phyloP scores from a whole-genome alignment of 1,284 basidiomycete species.

The Testicularia cyperi region DNA sequence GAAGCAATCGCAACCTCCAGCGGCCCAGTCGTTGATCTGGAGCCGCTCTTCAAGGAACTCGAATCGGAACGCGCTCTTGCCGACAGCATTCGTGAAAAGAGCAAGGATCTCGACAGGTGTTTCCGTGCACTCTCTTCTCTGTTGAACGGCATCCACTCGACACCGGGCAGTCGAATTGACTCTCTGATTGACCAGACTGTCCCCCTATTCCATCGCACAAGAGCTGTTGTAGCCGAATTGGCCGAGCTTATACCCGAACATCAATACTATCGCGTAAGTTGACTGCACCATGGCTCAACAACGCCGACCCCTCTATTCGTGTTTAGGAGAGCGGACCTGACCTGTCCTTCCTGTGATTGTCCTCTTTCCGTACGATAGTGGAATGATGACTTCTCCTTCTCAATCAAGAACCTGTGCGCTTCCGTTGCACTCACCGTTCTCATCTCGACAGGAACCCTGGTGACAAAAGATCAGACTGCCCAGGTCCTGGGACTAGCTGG shows the following conservation, averaged over 20 bases:
- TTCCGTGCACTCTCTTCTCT: constrained; percentile 20
- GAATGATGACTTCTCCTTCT: constrained; percentile 23
- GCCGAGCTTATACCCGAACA: constrained; percentile 14
- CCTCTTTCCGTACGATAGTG: constrained; percentile 1
- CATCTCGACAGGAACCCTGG: constrained; percentile 25
- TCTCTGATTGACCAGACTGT: not conserved
- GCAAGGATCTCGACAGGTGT: constrained; percentile 38
- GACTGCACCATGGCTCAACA: no score
- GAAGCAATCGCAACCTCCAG: not conserved
- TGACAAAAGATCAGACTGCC: constrained; percentile 28
- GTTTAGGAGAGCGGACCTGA: no score
- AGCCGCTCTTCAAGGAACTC: constrained; percentile 34
- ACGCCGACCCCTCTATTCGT: no score
- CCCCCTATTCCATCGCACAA: not conserved
- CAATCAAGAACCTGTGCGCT: constrained; percentile 16
- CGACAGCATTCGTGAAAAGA: constrained; percentile 33
- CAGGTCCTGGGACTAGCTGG: constrained; percentile 18
- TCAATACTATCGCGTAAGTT: constrained; percentile 30
- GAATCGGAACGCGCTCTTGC: constrained; percentile 25
- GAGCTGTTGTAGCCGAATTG: constrained; percentile 2
- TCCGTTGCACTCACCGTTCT: constrained; percentile 18
- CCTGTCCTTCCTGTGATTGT: no score
- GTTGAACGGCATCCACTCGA: constrained; percentile 38
- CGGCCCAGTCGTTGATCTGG: no score
- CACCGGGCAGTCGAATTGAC: constrained; percentile 7